Evolutionary conservation across 78 protist genomes (phyloP).

Genomic region (Monocercomonoides exilis): DNA sequence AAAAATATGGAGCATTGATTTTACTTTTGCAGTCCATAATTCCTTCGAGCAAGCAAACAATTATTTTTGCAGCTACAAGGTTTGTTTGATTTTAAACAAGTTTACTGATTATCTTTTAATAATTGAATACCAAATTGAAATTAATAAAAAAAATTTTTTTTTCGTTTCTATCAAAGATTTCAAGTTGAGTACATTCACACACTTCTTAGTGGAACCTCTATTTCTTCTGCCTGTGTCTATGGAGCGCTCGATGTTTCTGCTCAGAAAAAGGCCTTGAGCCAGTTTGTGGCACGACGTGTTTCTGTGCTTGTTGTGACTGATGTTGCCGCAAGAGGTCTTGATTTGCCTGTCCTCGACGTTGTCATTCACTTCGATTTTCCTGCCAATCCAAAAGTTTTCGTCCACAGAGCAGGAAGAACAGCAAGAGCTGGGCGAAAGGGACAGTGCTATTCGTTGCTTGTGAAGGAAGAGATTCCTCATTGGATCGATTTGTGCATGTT

Average conservation of each 20-base stretch:
- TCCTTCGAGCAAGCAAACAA: conserved; percentile 43
- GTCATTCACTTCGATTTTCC: conserved; percentile 97
- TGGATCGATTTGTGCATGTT: conserved; percentile 68
- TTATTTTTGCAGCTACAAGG: conserved; percentile 82
- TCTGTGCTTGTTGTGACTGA: conserved; percentile 87
- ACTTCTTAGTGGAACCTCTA: background rate
- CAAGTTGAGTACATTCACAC: background rate
- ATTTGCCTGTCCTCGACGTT: conserved; percentile 92
- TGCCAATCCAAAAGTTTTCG: conserved; percentile 85
- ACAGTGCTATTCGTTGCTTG: conserved; percentile 68
- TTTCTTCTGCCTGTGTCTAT: conserved; percentile 33
- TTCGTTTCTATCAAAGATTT: background rate
- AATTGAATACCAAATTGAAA: too few relatives aligned
- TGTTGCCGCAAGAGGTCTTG: conserved; percentile 97
- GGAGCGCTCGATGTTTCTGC: conserved; percentile 85
- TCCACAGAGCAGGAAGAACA: conserved; percentile 97
- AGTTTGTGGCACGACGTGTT: conserved; percentile 45
- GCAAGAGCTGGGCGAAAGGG: conserved; percentile 97
- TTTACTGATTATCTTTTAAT: background rate
- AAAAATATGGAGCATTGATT: conserved; percentile 59
- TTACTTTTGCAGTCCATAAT: conserved; percentile 40
- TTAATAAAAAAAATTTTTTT: too few relatives aligned
- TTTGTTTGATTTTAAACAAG: background rate
- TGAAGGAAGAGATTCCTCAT: conserved; percentile 82
- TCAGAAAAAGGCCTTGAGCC: conserved; percentile 67